Evolutionary conservation across 1,284 basidiomycete species (phyloP).

Genomic region (Ganoderma lucidum): DNA sequence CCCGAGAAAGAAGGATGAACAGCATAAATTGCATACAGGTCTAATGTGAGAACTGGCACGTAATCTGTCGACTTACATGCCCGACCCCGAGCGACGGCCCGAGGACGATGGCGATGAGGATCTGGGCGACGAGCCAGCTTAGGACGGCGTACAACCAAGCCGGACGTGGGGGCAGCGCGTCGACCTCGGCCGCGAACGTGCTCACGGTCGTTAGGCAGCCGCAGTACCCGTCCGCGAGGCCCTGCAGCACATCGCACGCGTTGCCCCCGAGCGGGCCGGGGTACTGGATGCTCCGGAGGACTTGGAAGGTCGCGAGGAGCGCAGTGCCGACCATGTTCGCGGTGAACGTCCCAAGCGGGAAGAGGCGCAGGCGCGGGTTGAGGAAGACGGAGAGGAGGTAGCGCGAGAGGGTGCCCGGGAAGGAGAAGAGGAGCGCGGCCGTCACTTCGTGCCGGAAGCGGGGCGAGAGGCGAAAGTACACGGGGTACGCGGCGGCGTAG

Average conservation of each 20-base stretch:
- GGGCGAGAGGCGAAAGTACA: constrained; percentile 81
- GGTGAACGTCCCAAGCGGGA: constrained; percentile 89
- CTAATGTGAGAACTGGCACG: constrained; percentile 41
- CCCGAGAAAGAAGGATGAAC: neutral
- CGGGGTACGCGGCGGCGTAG: constrained; percentile 75
- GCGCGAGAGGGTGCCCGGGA: constrained; percentile 88
- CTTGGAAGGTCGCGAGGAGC: constrained; percentile 75
- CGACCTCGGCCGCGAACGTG: constrained; percentile 89
- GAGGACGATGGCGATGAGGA: constrained; percentile 78
- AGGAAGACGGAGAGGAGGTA: constrained; percentile 80
- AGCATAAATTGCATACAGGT: no score
- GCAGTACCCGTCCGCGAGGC: constrained; percentile 91
- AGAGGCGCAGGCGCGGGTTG: constrained; percentile 68
- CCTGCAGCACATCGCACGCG: constrained; percentile 80
- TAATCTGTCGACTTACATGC: constrained; percentile 49
- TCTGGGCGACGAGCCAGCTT: constrained; percentile 78
- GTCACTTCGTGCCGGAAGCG: constrained; percentile 82
- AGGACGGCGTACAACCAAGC: constrained; percentile 73
- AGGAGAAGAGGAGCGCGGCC: constrained; percentile 90
- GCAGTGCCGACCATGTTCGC: constrained; percentile 89
- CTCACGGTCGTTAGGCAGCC: constrained; percentile 95
- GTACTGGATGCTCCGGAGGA: constrained; percentile 65
- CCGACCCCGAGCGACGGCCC: constrained; percentile 74
- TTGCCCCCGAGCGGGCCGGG: constrained; percentile 50
- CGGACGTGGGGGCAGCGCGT: constrained; percentile 61